A percentile compares a stretch with the other conserved stretches of the same genome.
Conservation (phyloP, 31 red algal species). For the Asparagopsis taxiformis region DNA sequence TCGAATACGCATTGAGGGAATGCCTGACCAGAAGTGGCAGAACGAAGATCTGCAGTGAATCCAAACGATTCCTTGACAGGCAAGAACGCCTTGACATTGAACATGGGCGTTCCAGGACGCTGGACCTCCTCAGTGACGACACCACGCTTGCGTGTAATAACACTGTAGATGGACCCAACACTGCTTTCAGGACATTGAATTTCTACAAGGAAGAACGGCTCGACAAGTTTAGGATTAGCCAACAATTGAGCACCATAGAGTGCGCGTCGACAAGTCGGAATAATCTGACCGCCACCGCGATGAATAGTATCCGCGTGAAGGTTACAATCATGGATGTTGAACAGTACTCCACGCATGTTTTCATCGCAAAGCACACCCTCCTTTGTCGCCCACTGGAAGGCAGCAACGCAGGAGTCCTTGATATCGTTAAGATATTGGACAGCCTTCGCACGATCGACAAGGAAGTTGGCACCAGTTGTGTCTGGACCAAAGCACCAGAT, state of each 20-base stretch:
- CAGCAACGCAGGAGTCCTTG: conserved; percentile 98
- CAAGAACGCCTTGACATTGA: conserved; percentile 97
- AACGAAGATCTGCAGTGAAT: conserved; percentile 97
- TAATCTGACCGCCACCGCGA: conserved; percentile 99
- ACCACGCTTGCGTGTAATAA: conserved; percentile 95
- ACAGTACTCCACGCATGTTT: conserved; percentile 93
- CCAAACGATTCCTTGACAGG: conserved; percentile 97
- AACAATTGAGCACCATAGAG: conserved; percentile 87
- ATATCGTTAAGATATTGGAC: conserved; percentile 99
- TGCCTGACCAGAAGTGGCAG: conserved; percentile 93
- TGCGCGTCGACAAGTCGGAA: conserved; percentile 93
- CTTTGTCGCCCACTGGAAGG: conserved; percentile 98
- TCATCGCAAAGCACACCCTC: conserved; percentile 99
- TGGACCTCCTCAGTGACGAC: conserved; percentile 97
- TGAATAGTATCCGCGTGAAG: conserved; percentile 99
- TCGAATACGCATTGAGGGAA: conserved; percentile 99
- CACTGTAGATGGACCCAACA: conserved; percentile 96
- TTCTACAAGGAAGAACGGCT: conserved; percentile 94
- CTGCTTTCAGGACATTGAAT: conserved; percentile 93
- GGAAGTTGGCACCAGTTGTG: conserved; percentile 88
- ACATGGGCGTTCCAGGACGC: conserved; percentile 97
- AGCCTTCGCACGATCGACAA: conserved; percentile 98
- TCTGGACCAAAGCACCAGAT: conserved; percentile 99
- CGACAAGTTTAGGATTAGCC: conserved; percentile 85
- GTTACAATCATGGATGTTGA: conserved; percentile 89